phyloP scores from a whole-genome alignment of 805 yeast species.

The Ogataea populi-albae region DNA sequence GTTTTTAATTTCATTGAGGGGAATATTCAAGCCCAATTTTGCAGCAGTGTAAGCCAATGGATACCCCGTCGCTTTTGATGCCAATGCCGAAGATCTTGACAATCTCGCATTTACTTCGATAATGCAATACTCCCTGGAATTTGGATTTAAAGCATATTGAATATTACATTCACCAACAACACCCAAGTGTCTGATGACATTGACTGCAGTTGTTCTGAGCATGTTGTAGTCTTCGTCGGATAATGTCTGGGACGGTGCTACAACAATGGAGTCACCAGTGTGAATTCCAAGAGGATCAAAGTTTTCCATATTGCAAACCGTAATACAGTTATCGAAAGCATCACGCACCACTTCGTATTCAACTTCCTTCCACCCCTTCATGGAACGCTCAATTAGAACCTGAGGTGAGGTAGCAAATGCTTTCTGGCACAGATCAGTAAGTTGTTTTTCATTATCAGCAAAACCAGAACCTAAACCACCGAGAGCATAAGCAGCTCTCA shows the following conservation, averaged over 20 bases:
- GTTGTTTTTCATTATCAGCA: slow-evolving; percentile 82
- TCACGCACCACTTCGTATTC: slow-evolving; percentile 99
- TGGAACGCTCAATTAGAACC: slow-evolving; percentile 89
- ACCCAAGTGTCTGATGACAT: slow-evolving; percentile 94
- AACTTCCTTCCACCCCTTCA: slow-evolving; percentile 99
- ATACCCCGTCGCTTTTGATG: slow-evolving; percentile 98
- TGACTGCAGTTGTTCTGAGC: slow-evolving; percentile 97
- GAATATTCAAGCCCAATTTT: slow-evolving; percentile 88
- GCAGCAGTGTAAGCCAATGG: slow-evolving; percentile 99
- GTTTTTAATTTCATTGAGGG: slow-evolving; percentile 87
- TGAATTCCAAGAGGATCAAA: slow-evolving; percentile 98
- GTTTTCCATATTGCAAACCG: slow-evolving; percentile 99
- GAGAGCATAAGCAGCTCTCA: slow-evolving; percentile 94
- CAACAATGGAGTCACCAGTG: slow-evolving; percentile 98
- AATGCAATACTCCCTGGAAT: slow-evolving; percentile 91
- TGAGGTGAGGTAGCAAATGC: slow-evolving; percentile 97
- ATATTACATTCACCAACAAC: slow-evolving; percentile 99
- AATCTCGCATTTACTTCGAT: slow-evolving; percentile 98
- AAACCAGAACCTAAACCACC: slow-evolving; percentile 99
- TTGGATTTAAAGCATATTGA: slow-evolving; percentile 93
- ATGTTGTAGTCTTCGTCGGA: slow-evolving; percentile 97
- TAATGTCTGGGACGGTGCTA: slow-evolving; percentile 96
- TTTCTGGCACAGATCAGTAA: slow-evolving; percentile 77
- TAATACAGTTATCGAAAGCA: slow-evolving; percentile 94
- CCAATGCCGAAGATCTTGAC: slow-evolving; percentile 97